Percentiles rank a stretch among this genome's conserved stretches.
Conservation (phyloP, 805 yeast genomes). For the Helenozyma baotianmanensis region DNA sequence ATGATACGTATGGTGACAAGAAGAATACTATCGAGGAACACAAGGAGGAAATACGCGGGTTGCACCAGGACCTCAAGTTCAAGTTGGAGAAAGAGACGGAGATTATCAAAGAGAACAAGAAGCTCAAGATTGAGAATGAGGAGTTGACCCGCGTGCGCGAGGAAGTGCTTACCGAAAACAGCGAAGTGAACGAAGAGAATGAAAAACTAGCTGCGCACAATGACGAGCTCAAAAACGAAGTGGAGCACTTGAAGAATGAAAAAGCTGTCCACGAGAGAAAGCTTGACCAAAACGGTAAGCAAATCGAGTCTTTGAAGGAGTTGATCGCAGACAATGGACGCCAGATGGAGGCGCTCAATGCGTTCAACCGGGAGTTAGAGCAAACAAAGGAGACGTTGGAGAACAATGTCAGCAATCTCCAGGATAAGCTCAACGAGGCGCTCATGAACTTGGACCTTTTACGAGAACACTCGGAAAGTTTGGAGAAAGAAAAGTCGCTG, state of each 20-base stretch:
- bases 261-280: constrained; percentile 33
- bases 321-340: constrained; percentile 55
- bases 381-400: constrained; percentile 29
- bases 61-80: constrained; percentile 50
- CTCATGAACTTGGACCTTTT: constrained; percentile 26
- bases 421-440: constrained; percentile 22
- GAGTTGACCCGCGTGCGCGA: constrained; percentile 28
- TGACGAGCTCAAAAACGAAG: constrained; percentile 24
- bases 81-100: constrained; percentile 63
- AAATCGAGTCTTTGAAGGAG: constrained; percentile 52
- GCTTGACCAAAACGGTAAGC: constrained; percentile 35
- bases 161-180: constrained; percentile 28
- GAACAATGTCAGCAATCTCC: constrained; percentile 23
- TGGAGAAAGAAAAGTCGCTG: constrained; percentile 30
- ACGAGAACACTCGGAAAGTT: constrained; percentile 30
- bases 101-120: constrained; percentile 59
- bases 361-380: constrained; percentile 20
- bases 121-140: constrained; percentile 56
- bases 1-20: constrained; percentile 22
- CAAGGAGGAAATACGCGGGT: constrained; percentile 48
- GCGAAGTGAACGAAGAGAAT: constrained; percentile 37
- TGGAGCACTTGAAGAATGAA: constrained; percentile 30
- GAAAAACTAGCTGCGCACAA: constrained; percentile 31
- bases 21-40: constrained; percentile 22
- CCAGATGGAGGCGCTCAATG: constrained; percentile 55